phyloP scores from a whole-genome alignment of 441 rosid genomes.

The Viola pubescens region DNA sequence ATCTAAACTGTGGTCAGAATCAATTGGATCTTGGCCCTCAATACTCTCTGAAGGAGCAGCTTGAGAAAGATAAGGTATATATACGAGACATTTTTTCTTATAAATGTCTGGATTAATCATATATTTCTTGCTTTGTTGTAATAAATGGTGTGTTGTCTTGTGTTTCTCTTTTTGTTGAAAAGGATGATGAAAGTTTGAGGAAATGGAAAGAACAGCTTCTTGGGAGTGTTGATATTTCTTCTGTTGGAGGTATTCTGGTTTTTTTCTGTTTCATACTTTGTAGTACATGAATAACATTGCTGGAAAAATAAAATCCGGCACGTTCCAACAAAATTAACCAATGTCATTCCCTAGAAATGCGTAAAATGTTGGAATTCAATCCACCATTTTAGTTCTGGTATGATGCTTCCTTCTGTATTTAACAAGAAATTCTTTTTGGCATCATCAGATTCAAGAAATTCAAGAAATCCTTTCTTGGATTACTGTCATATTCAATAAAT shows the following conservation, averaged over 20 bases:
- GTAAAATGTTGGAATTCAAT: no score
- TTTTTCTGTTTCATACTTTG: background rate
- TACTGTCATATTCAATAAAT: no score
- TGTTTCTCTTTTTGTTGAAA: background rate
- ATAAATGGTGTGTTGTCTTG: background rate
- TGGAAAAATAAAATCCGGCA: no score
- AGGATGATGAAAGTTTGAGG: constrained; percentile 32
- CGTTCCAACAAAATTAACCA: no score
- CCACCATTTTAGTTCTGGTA: no score
- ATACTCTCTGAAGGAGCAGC: constrained; percentile 29
- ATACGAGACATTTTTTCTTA: no score
- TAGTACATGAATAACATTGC: background rate
- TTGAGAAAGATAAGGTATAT: constrained; percentile 30
- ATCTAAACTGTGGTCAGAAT: constrained; percentile 1
- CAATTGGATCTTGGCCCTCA: constrained; percentile 23
- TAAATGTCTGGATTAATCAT: background rate
- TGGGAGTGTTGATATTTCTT: constrained; percentile 24
- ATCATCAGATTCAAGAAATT: no score
- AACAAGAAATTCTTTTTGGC: no score
- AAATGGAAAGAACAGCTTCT: constrained; percentile 38
- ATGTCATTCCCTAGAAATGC: no score
- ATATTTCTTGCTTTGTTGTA: background rate
- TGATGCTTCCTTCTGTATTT: no score
- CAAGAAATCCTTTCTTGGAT: no score
- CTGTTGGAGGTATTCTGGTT: constrained; percentile 13